A percentile compares a stretch with the other conserved stretches of the same genome.
These are phyloP conservation scores for Suillus sp. DNA, from an alignment of 768 basidiomycete genomes.

Conservation along the genomic window DNA sequence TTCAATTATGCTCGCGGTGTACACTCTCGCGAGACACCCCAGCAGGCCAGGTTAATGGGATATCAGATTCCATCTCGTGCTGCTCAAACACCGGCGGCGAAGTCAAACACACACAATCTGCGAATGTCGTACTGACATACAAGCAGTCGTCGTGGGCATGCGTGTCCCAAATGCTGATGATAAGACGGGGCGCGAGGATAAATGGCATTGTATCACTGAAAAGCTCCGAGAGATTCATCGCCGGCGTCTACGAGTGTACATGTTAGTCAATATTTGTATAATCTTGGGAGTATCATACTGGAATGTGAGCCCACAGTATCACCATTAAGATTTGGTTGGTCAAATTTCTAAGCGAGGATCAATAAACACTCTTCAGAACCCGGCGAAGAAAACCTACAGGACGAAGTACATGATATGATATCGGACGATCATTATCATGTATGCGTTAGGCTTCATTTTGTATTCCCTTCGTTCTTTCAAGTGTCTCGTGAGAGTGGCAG, in stretches of 20 bases:
- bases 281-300: background rate
- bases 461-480: background rate
- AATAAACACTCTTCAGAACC: background rate
- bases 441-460: background rate
- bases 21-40: background rate
- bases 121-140: background rate
- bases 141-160: background rate
- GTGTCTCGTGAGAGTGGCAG: background rate
- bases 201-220: conserved; percentile 2
- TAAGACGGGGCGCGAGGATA: background rate
- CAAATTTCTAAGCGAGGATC: background rate
- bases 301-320: background rate
- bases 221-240: background rate
- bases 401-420: conserved; percentile 1
- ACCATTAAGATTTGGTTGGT: background rate
- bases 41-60: background rate
- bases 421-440: background rate
- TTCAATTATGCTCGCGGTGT: background rate
- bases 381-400: background rate
- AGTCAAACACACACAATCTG: background rate
- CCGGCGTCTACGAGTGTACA: background rate
- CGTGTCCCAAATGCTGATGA: conserved; percentile 6
- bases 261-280: background rate
- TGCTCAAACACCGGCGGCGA: background rate
- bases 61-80: background rate